Evolutionary conservation across 257 asterid species (phyloP).

Genomic region (Perilla frutescens): DNA sequence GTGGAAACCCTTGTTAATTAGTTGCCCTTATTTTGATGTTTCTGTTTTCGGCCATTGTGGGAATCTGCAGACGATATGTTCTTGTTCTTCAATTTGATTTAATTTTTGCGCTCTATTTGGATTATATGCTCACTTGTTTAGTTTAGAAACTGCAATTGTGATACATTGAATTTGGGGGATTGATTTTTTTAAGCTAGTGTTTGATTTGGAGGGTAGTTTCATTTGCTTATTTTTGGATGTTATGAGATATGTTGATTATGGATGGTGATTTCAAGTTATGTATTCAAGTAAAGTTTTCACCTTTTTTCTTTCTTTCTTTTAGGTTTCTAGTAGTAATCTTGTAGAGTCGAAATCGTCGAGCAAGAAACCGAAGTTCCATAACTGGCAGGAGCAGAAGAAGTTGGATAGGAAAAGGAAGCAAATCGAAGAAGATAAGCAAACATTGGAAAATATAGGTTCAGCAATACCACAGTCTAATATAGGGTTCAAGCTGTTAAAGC

Average conservation of each 20-base stretch:
- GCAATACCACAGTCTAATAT: conserved; percentile 92
- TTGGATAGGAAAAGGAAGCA: conserved; percentile 68
- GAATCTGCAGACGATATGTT: neutral
- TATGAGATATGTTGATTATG: neutral
- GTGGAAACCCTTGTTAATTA: neutral
- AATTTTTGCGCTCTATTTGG: no score
- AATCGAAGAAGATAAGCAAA: conserved; percentile 73
- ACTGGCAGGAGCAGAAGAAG: conserved; percentile 72
- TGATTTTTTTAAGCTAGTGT: neutral
- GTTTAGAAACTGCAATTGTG: neutral
- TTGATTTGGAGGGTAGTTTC: conserved; percentile 6
- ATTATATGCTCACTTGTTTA: neutral
- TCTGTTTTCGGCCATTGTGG: neutral
- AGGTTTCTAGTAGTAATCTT: conserved; percentile 53
- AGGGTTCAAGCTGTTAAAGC: conserved; percentile 90
- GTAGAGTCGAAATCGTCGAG: conserved; percentile 43
- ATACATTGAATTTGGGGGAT: neutral
- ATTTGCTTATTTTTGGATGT: neutral
- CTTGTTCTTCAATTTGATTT: neutral
- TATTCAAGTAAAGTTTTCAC: neutral
- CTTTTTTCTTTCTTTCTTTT: neutral
- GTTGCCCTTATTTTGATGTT: neutral
- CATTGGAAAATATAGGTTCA: conserved; percentile 63
- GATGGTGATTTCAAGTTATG: neutral
- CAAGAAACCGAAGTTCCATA: conserved; percentile 64